These are phyloP conservation scores for Pleoardoris graminearum DNA, from an alignment of 2,329 filamentous ascomycete species.

Conservation along the genomic window DNA sequence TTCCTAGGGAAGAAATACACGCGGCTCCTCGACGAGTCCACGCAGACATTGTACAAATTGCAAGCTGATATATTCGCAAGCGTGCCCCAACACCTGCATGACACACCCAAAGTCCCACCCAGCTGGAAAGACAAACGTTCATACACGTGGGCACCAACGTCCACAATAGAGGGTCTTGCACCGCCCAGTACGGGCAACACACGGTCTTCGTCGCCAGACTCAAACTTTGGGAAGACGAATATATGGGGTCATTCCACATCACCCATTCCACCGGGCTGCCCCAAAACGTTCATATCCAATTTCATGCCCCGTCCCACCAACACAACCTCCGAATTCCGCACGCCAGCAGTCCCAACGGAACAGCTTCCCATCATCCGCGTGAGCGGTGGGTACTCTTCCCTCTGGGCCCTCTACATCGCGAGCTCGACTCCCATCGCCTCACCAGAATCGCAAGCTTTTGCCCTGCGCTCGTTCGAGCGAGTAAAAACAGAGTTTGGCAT, in stretches of 20 bases:
- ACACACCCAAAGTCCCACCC: conserved; percentile 28
- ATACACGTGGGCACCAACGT: not conserved
- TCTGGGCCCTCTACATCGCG: conserved; percentile 40
- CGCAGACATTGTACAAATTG: conserved; percentile 25
- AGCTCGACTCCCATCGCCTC: conserved; percentile 34
- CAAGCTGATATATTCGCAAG: conserved; percentile 41
- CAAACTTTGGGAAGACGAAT: not conserved
- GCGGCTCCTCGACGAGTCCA: conserved; percentile 27
- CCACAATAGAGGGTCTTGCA: not conserved
- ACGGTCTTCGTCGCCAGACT: not conserved
- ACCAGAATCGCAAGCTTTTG: conserved; percentile 27
- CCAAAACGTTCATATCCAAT: conserved; percentile 27
- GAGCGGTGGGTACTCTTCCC: conserved; percentile 34
- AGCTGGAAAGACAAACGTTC: not conserved
- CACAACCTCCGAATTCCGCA: not conserved
- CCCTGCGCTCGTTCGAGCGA: conserved; percentile 58
- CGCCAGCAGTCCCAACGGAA: conserved; percentile 10
- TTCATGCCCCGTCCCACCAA: conserved; percentile 16
- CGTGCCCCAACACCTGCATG: conserved; percentile 41
- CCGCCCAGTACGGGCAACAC: not conserved
- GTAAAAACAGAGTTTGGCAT: conserved; percentile 57
- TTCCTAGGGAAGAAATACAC: conserved; percentile 27
- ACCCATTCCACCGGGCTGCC: not conserved
- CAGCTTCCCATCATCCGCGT: conserved; percentile 37
- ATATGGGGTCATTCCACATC: not conserved